phyloP scores from a whole-genome alignment of 331 rosid genomes.

The Acacia concinna region DNA sequence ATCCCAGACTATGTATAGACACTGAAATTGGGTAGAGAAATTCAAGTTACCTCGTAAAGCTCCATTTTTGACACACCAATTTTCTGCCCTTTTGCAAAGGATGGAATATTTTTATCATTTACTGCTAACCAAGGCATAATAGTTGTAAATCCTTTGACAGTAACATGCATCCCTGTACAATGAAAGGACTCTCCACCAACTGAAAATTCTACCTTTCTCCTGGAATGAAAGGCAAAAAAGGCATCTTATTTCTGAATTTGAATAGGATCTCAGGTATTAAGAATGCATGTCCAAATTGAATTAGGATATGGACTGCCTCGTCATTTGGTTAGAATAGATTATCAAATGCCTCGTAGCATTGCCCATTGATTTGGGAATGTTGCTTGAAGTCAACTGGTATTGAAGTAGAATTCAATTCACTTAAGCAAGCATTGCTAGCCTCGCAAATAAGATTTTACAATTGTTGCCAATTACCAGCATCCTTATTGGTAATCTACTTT shows the following conservation, averaged over 20 bases:
- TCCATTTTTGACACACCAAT: constrained; percentile 69
- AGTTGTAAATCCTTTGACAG: constrained; percentile 72
- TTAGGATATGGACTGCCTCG: not conserved
- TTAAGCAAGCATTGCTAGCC: not conserved
- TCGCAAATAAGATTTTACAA: not conserved
- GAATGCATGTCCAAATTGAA: not conserved
- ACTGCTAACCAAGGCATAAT: constrained; percentile 95
- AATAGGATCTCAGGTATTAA: not conserved
- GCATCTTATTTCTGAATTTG: constrained; percentile 12
- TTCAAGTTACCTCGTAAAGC: constrained; percentile 72
- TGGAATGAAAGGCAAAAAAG: constrained; percentile 43
- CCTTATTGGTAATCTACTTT: not conserved
- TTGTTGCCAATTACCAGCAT: not conserved
- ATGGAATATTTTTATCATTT: constrained; percentile 82
- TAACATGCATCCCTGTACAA: constrained; percentile 73
- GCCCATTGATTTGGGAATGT: not conserved
- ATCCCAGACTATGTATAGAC: constrained; percentile 5
- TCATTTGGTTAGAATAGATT: not conserved
- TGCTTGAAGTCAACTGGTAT: not conserved
- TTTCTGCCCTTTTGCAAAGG: constrained; percentile 77
- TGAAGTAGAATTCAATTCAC: not conserved
- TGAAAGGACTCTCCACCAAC: constrained; percentile 81
- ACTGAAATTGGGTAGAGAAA: constrained; percentile 21
- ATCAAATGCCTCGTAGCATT: not conserved
- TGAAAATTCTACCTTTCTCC: constrained; percentile 78